These are phyloP conservation scores for Malassezia cuniculi DNA, from an alignment of 1,284 basidiomycete genomes.

Conservation along the genomic window DNA sequence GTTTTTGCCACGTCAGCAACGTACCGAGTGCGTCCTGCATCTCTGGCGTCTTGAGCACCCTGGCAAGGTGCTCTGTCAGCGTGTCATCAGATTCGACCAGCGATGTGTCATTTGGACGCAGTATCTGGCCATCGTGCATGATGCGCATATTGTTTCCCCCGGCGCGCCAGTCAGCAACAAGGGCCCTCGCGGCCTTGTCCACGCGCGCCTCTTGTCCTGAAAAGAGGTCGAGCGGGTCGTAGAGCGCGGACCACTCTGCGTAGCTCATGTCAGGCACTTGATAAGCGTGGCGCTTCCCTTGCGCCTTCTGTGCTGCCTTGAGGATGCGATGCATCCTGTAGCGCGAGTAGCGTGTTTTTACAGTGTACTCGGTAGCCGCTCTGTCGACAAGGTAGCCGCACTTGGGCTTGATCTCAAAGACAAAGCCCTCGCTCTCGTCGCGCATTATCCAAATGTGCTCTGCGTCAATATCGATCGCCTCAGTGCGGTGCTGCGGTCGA, in stretches of 20 bases:
- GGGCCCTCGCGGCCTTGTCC: not conserved
- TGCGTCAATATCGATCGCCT: not conserved
- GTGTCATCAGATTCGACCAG: too few relatives aligned
- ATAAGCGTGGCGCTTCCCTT: too few relatives aligned
- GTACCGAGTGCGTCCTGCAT: too few relatives aligned
- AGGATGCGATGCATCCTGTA: conserved; percentile 9
- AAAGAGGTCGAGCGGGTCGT: conserved; percentile 12
- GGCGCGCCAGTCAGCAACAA: conserved; percentile 5
- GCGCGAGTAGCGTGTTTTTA: conserved; percentile 2
- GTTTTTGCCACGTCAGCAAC: too few relatives aligned
- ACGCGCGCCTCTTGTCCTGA: not conserved
- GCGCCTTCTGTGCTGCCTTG: not conserved
- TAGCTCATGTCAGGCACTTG: too few relatives aligned
- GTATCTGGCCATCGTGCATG: not conserved
- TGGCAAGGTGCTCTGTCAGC: too few relatives aligned
- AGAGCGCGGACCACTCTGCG: not conserved
- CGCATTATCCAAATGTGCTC: conserved; percentile 6
- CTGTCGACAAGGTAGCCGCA: conserved; percentile 6
- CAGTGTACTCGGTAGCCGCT: not conserved
- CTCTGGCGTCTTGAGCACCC: too few relatives aligned
- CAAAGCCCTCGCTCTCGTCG: conserved; percentile 1
- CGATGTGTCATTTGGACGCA: too few relatives aligned
- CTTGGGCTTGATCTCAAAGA: conserved; percentile 14
- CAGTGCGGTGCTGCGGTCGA: not conserved
- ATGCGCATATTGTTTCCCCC: not conserved